A percentile compares a stretch with the other conserved stretches of the same genome.
Conservation (phyloP, 2,329 filamentous ascomycete species). For the Talaromyces sp. region DNA sequence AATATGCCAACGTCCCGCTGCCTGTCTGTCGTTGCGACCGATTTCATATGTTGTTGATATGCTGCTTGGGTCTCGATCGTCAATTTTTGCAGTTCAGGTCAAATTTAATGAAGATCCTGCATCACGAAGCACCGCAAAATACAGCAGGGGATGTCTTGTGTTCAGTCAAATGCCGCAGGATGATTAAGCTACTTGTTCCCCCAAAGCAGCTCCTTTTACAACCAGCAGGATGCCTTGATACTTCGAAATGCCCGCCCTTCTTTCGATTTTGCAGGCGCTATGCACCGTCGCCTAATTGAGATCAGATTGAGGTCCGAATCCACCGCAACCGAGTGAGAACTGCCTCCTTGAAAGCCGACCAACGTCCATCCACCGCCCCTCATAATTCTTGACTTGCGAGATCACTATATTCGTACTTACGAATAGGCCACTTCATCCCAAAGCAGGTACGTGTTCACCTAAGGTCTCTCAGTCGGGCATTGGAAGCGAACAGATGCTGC, state of each 20-base stretch:
- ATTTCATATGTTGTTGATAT: background rate
- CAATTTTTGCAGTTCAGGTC: background rate
- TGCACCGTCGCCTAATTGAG: background rate
- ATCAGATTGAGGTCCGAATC: background rate
- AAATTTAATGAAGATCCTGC: background rate
- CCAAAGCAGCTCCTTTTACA: background rate
- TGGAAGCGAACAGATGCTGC: background rate
- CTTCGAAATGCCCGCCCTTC: background rate
- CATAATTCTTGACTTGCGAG: background rate
- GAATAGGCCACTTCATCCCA: background rate
- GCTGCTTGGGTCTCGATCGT: background rate
- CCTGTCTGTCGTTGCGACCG: background rate
- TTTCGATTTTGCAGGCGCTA: background rate
- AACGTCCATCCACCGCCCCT: background rate
- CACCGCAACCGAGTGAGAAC: background rate
- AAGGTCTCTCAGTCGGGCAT: background rate
- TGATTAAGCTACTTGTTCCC: background rate
- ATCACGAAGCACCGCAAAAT: background rate
- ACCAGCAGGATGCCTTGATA: background rate
- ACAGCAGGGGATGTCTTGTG: background rate
- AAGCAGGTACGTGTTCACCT: too few species aligned
- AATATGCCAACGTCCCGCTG: background rate
- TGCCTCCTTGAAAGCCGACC: background rate
- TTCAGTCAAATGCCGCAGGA: background rate
- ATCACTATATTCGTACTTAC: background rate